phyloP scores from a whole-genome alignment of 2,329 filamentous ascomycete genomes.

The Calonectria naviculata region DNA sequence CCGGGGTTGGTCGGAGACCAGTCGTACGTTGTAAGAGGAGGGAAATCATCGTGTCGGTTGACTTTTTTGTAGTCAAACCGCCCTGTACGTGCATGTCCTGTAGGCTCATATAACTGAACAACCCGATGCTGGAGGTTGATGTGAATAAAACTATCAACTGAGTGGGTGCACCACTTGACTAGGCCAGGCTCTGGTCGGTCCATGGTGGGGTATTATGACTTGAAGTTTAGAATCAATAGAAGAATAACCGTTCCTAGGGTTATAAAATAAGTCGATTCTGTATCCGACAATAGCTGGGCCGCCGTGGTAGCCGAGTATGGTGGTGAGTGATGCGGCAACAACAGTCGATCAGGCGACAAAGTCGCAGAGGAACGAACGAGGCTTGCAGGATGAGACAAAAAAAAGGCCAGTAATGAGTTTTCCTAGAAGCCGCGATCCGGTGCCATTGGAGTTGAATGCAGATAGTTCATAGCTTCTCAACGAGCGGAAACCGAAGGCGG shows the following conservation, averaged over 20 bases:
- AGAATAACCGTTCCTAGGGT: neutral
- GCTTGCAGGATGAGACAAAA: neutral
- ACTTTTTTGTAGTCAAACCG: conserved; percentile 68
- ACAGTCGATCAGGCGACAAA: conserved; percentile 12
- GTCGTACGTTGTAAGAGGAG: conserved; percentile 73
- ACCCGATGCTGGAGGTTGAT: conserved; percentile 73
- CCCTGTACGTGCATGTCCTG: conserved; percentile 66
- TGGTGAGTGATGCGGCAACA: neutral
- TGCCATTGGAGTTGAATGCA: conserved; percentile 22
- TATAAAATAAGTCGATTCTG: neutral
- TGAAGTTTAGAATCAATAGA: neutral
- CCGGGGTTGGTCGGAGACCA: conserved; percentile 73
- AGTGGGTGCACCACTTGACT: conserved; percentile 74
- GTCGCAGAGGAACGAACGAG: neutral
- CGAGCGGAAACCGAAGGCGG: conserved; percentile 11
- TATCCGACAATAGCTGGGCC: neutral
- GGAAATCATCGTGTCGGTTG: conserved; percentile 71
- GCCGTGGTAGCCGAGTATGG: neutral
- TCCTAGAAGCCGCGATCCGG: conserved; percentile 4
- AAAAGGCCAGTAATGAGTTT: neutral
- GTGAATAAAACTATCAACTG: conserved; percentile 70
- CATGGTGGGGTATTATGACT: conserved; percentile 49
- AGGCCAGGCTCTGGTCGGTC: conserved; percentile 71
- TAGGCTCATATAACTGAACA: conserved; percentile 72
- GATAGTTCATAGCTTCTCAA: conserved; percentile 25